A percentile compares a stretch with the other conserved stretches of the same genome.
These are phyloP conservation scores for Penicillium pulvis DNA, from an alignment of 495 filamentous ascomycete genomes.

Conservation along the genomic window DNA sequence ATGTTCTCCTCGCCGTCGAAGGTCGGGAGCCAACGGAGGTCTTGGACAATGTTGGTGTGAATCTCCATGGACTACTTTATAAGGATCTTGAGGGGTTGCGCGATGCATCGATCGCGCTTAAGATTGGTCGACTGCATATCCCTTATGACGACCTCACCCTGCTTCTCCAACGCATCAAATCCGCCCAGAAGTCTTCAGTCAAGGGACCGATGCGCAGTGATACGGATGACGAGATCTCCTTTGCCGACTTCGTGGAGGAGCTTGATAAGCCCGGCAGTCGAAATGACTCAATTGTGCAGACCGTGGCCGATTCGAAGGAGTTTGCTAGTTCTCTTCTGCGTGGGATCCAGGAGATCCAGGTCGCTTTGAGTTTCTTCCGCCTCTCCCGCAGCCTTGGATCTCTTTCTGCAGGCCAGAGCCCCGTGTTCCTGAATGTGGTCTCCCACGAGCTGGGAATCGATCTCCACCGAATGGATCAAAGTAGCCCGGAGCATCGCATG, in stretches of 20 bases:
- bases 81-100: slow-evolving; percentile 83
- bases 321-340: slow-evolving; percentile 87
- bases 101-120: slow-evolving; percentile 86
- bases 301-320: slow-evolving; percentile 90
- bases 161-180: slow-evolving; percentile 57
- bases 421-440: slow-evolving; percentile 79
- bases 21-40: slow-evolving; percentile 86
- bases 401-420: slow-evolving; percentile 62
- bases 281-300: slow-evolving; percentile 76
- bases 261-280: slow-evolving; percentile 69
- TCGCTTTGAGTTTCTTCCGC: slow-evolving; percentile 90
- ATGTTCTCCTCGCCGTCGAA: slow-evolving; percentile 83
- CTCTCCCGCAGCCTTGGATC: slow-evolving; percentile 74
- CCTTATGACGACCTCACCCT: slow-evolving; percentile 82
- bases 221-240: slow-evolving; percentile 58
- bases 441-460: slow-evolving; percentile 97
- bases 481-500: slow-evolving; percentile 96
- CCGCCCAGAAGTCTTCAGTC: slow-evolving; percentile 32
- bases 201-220: slow-evolving; percentile 39
- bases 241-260: slow-evolving; percentile 79
- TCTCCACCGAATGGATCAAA: slow-evolving; percentile 88
- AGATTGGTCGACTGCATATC: slow-evolving; percentile 85
- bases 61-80: slow-evolving; percentile 91
- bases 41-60: slow-evolving; percentile 83
- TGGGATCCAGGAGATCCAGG: slow-evolving; percentile 94